Conservation (phyloP, 805 yeast genomes). For the Blastobotrys terrestris region DNA sequence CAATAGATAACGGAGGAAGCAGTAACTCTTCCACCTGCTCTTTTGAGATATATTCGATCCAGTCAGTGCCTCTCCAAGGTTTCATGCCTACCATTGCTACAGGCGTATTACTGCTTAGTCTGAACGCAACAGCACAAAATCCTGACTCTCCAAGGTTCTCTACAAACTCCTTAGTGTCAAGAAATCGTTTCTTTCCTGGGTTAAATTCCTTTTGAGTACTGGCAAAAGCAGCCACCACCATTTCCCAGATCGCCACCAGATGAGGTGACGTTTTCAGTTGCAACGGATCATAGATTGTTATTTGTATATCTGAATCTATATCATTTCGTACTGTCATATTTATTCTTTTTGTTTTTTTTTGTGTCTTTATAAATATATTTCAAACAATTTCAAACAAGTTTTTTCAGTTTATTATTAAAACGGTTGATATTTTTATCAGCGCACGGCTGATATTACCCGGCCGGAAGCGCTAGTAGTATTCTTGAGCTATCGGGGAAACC, state of each 20-base stretch:
- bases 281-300: not conserved
- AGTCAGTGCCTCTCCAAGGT: not conserved
- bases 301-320: not conserved
- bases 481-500: too few relatives aligned
- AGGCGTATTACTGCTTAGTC: not conserved
- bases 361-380: too few relatives aligned
- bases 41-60: not conserved
- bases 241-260: not conserved
- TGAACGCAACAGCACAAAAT: not conserved
- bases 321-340: too few relatives aligned
- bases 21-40: not conserved
- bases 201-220: not conserved
- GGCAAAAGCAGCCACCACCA: not conserved
- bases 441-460: too few relatives aligned
- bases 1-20: not conserved
- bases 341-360: too few relatives aligned
- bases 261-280: not conserved
- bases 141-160: not conserved
- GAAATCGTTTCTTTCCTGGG: not conserved
- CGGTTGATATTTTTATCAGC: too few relatives aligned
- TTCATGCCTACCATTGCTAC: not conserved
- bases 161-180: not conserved
- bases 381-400: too few relatives aligned
- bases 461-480: too few relatives aligned
- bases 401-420: too few relatives aligned